Base-by-base conservation (phyloP, 1,284 basidiomycete genomes). In the Fomitiporia mediterranea region DNA sequence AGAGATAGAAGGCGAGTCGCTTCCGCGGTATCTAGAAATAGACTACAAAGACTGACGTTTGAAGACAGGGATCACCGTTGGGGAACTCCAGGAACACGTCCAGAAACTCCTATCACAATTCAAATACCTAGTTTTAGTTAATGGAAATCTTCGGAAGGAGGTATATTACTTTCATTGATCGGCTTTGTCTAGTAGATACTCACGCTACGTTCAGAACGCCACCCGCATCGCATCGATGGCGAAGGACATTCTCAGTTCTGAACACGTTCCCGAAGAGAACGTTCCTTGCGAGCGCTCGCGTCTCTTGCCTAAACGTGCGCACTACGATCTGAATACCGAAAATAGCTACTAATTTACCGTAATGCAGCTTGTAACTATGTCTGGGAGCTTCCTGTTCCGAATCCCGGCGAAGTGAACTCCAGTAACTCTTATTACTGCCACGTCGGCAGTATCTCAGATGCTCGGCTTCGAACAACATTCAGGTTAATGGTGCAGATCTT, bases 361-460 rank as follows among this genome's bases (percentile, higher is more conserved):
- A 32, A n/a, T 52, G 13, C 64, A 92, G 86, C 78, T 35, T 83
- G 82, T 56, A 87, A 96, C 69, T 79, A 80, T 64, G 76, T 88
- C 51, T 91, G 85, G 80, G 75, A 81, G 13, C 68, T 81, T 8
- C 74, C 79, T 0, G 84, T 97, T n/a, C 83, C 84, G 13, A 98
- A 99, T 70, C 78, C 84, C 2, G 84, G 91, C 63, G 91, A 99
- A 71, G 75, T 87, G 51, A 99, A 99, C 74, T 91, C 87, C 15
- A 81, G 86, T 17, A 68, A 96, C 60, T 83, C 84, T 2, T 95
- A 94, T 71, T 91, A 85, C 66, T 70, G 87, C 53, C 83, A 92
- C 66, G 77, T 89, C 56, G 91, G 94, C 48, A 75, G 79, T 27
- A 67, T 80, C 38, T 72, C 70, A 2, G 77, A 89, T 62, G 73